Percentiles rank a stretch among this genome's conserved stretches.
phyloP scores from a whole-genome alignment of 495 filamentous ascomycete genomes.

The Penicillium turbatum region DNA sequence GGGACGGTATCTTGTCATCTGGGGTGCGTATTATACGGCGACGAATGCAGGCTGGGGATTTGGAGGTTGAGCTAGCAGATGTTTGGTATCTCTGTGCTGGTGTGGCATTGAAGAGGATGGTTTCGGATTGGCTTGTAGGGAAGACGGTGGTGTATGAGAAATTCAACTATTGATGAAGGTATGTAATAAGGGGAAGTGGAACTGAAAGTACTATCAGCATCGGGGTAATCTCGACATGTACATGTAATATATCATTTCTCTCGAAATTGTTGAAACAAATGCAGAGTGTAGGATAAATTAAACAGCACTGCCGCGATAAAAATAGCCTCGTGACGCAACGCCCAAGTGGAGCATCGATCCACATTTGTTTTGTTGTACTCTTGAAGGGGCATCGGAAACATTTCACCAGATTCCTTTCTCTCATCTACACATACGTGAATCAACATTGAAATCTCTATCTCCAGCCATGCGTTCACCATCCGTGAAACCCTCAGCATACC shows the following conservation, averaged over 20 bases:
- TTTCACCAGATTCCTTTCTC: slow-evolving; percentile 2
- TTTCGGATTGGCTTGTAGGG: slow-evolving; percentile 61
- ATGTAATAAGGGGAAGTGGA: background rate
- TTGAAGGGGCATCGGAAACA: background rate
- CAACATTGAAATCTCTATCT: background rate
- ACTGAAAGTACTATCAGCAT: too few relatives aligned
- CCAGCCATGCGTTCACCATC: slow-evolving; percentile 32
- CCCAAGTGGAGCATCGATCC: slow-evolving; percentile 26
- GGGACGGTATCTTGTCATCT: slow-evolving; percentile 21
- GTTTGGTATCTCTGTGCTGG: slow-evolving; percentile 70
- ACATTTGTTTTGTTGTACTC: too few relatives aligned
- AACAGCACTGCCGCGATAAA: slow-evolving; percentile 4
- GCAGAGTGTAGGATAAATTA: too few relatives aligned
- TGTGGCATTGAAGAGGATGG: slow-evolving; percentile 46
- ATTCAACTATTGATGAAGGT: slow-evolving; percentile 55
- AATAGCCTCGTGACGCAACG: slow-evolving; percentile 26
- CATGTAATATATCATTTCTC: too few relatives aligned
- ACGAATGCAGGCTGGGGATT: slow-evolving; percentile 52
- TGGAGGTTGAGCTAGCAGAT: slow-evolving; percentile 39
- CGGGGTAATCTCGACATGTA: too few relatives aligned
- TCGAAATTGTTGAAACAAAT: too few relatives aligned
- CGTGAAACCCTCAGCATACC: slow-evolving; percentile 54
- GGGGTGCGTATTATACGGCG: slow-evolving; percentile 45
- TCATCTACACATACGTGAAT: background rate
- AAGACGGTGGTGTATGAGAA: slow-evolving; percentile 63